Evolutionary conservation across 257 asterid genomes (phyloP), one percentile per base, ranked within the genome.

Genomic region (Knoxia roxburghii): DNA sequence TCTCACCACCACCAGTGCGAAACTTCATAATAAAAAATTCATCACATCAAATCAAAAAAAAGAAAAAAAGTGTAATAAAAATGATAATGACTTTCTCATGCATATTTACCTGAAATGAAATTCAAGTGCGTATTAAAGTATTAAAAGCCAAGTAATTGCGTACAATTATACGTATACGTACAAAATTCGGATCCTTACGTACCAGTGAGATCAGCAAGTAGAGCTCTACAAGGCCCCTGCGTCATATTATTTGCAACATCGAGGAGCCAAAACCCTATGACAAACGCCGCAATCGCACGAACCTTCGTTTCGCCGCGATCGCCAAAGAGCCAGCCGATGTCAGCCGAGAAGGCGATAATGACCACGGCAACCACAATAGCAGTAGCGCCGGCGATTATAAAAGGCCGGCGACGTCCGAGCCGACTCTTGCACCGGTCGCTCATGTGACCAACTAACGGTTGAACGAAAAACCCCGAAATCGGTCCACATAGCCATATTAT

Each of bases 401-500:
- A 90, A 4, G 96, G 96, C 24, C 96, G 83, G 55, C 97, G 87
- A 49, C 97, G 89, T 24, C 97, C 97, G 61, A 85, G 72, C 20
- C 85, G 83, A 68, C 89, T 86, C 27, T 82, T 81, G 68, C 95
- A 83, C 18, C 86, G 77, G 70, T 90, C 96, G 70, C 97, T 90
- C 81, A 75, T 71, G 64, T 80, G 87, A 15, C 96, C 97, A 1
- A 77, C 95, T 27, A 90, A 72, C 11, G 97, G 97, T 77, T 90
- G 97, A 35, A 90, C 97, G n/a, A 90, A 62, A 23, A 88, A 82
- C 1, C 97, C 97, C 52, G 96, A 90, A 3, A 90, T 68, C 51
- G 96, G 96, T 48, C 97, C 97, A 74, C 96, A 90, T 0, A 90
- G 76, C 97, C 97, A 90, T 72, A 90, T 90, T 26, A 90, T 81